These are phyloP conservation scores for Taxillus chinensis DNA, from an alignment of 164 flowering plant genomes.

Conservation along the genomic window DNA sequence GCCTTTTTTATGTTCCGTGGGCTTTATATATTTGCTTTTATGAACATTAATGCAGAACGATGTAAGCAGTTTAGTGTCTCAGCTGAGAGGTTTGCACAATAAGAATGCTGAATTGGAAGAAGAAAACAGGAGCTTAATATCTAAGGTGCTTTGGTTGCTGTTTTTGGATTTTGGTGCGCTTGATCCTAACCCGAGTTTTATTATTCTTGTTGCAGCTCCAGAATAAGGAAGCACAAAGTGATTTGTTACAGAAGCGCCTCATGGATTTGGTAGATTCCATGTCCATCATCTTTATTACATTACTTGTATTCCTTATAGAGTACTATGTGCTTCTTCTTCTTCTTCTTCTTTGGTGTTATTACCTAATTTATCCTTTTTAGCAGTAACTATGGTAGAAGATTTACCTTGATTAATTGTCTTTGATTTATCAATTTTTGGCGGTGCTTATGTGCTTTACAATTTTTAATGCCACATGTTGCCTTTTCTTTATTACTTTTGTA, in stretches of 20 bases:
- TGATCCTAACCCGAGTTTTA: conserved; percentile 6
- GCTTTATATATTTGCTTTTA: not conserved
- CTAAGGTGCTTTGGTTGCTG: conserved; percentile 30
- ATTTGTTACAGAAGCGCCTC: conserved; percentile 41
- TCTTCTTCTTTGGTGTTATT: too few species aligned
- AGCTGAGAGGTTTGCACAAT: conserved; percentile 48
- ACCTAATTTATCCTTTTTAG: too few species aligned
- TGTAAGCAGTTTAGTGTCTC: conserved; percentile 54
- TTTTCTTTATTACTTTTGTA: too few species aligned
- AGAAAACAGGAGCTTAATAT: conserved; percentile 38
- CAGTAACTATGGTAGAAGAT: too few species aligned
- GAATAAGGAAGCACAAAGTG: conserved; percentile 43
- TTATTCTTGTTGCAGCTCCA: conserved; percentile 47
- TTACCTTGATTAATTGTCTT: too few species aligned
- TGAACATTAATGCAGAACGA: conserved; percentile 38
- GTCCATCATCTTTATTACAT: not conserved
- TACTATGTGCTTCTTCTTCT: too few species aligned
- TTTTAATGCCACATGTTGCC: too few species aligned
- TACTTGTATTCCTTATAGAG: too few species aligned
- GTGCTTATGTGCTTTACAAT: too few species aligned
- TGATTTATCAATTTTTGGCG: too few species aligned
- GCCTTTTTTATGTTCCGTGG: not conserved
- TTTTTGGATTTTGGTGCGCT: not conserved
- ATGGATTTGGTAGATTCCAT: conserved; percentile 51
- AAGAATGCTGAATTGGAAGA: conserved; percentile 59